These are phyloP conservation scores for Multifurca ochricompacta DNA, from an alignment of 768 basidiomycete species.

Conservation along the genomic window DNA sequence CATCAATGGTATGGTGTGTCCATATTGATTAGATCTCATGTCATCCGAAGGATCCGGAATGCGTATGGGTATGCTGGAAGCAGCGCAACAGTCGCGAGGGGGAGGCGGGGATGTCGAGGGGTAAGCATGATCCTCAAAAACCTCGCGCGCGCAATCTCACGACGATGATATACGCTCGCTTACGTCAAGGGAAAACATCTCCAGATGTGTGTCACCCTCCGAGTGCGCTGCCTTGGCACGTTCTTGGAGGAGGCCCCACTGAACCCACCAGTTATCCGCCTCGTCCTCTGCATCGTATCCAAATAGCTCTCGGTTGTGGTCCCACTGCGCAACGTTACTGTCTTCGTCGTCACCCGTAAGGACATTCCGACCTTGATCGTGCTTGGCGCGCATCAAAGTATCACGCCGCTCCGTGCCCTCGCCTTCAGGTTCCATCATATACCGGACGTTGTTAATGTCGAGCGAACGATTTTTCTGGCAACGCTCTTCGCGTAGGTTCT, in stretches of 20 bases:
- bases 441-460: slow-evolving; percentile 23
- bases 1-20: slow-evolving; percentile 1
- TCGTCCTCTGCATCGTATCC: slow-evolving; percentile 32
- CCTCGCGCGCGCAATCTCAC: neutral
- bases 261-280: slow-evolving; percentile 33
- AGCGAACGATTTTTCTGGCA: slow-evolving; percentile 15
- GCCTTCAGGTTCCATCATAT: slow-evolving; percentile 21
- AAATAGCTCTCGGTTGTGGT: slow-evolving; percentile 27
- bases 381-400: slow-evolving; percentile 21
- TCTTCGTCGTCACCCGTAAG: slow-evolving; percentile 23
- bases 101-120: neutral
- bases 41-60: neutral
- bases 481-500: slow-evolving; percentile 30
- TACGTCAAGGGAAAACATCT: slow-evolving; percentile 6
- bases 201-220: neutral
- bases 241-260: slow-evolving; percentile 28
- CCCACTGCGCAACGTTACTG: slow-evolving; percentile 24
- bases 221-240: slow-evolving; percentile 11
- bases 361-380: slow-evolving; percentile 21
- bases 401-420: slow-evolving; percentile 24
- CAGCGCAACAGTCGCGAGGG: neutral
- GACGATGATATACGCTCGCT: neutral
- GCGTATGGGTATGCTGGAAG: neutral
- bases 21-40: neutral
- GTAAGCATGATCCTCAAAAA: neutral